phyloP scores from a whole-genome alignment of 2,329 filamentous ascomycete species.

The Emergomyces pasteurianus region DNA sequence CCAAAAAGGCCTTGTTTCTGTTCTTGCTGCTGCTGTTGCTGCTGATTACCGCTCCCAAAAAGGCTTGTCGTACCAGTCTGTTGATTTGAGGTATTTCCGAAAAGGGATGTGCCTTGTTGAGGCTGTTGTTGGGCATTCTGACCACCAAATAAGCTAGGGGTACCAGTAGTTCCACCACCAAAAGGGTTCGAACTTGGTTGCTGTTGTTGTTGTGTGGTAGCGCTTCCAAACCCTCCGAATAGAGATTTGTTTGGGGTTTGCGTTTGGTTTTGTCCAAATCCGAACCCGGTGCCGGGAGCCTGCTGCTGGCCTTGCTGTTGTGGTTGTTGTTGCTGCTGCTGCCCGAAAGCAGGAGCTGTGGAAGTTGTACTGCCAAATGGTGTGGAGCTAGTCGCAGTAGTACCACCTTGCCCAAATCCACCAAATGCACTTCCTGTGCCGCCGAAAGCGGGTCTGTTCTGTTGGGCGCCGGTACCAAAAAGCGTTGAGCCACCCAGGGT shows the following conservation, averaged over 20 bases:
- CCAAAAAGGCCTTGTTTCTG: conserved; percentile 10
- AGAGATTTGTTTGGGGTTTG: conserved; percentile 28
- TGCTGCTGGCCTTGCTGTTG: conserved; percentile 17
- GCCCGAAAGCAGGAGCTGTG: conserved; percentile 35
- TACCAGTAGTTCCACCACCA: conserved; percentile 23
- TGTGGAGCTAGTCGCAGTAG: conserved; percentile 22
- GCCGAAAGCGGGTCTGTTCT: conserved; percentile 27
- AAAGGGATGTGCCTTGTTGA: conserved; percentile 24
- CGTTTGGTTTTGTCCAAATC: conserved; percentile 28
- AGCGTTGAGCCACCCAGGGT: conserved; percentile 19
- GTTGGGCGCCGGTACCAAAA: conserved; percentile 25
- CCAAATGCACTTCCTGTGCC: conserved; percentile 26
- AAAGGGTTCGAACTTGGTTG: conserved; percentile 34
- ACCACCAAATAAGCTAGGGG: conserved; percentile 25
- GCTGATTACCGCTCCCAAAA: conserved; percentile 29
- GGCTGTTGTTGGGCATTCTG: conserved; percentile 29
- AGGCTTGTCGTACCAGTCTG: conserved; percentile 28
- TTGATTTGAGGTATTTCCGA: conserved; percentile 32
- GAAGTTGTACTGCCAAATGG: conserved; percentile 30
- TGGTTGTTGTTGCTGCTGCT: conserved; percentile 8
- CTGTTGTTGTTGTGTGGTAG: conserved; percentile 32
- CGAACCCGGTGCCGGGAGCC: conserved; percentile 29
- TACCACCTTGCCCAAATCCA: conserved; percentile 28
- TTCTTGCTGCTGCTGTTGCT: conserved; percentile 21
- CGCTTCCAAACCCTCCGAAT: conserved; percentile 25